Base-by-base conservation (phyloP, 1,284 basidiomycete genomes). In the Cerrena zonata region DNA sequence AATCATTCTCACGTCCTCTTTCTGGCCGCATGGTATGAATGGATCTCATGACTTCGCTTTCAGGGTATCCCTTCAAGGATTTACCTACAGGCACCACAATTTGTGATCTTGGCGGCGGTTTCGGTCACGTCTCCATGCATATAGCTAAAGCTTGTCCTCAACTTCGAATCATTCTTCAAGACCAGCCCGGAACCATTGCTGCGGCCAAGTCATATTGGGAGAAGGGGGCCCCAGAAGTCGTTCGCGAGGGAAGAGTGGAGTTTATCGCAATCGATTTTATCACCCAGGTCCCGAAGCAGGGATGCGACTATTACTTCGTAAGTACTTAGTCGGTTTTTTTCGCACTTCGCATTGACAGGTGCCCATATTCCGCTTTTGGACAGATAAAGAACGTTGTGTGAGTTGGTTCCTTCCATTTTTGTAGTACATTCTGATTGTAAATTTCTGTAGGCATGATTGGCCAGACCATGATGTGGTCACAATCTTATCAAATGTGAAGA, bases 101-200 rank as follows among this genome's bases (percentile, higher is more conserved):
- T 7, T 75, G 73, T 36, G 79, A 81, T 58, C 65, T 82, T 5
- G 78, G 76, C 2, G 69, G 74, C 0, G 73, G 77, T 1, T 59
- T 71, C 22, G 78, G 79, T 0, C 58, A 67, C 15, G 61, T 75
- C 18, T 64, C 71, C 2, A 61, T 78, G 15, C 64, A 67, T 18
- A 65, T 82, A 2, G 58, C 68, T 0, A 71, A 68, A 53, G 58
- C 58, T 5, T 66, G 70, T 44, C 71, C 76, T 0, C 63, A 71
- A 12, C 54, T 81, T n/a, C 67, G 66, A 22, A 55, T 77, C n/a
- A 61, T 69, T 2, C 48, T 78, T 3, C 78, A 80, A 58, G 79
- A 81, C 52, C 56, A 70, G 11, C 69, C 69, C 0, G 63, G 65
- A n/a, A 63, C 70, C 2, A 55, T 77, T 3, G 53, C 47, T 11